phyloP scores from a whole-genome alignment of 176 grass and related monocot genomes.

The Melocanna baccifera region DNA sequence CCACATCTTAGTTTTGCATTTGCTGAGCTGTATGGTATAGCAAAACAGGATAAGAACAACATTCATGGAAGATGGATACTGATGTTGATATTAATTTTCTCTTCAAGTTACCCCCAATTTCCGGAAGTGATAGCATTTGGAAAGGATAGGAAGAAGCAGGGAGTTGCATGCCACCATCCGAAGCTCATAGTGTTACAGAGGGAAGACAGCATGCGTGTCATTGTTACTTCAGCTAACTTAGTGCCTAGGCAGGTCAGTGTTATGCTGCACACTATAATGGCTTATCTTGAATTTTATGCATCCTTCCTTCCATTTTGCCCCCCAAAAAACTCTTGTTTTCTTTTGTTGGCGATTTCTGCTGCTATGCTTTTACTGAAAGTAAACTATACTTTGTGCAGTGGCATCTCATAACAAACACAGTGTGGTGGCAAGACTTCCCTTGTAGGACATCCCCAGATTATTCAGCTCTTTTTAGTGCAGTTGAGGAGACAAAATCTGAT shows the following conservation, averaged over 20 bases:
- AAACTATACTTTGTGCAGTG: constrained; percentile 58
- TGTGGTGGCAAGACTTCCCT: constrained; percentile 93
- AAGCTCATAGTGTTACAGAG: constrained; percentile 83
- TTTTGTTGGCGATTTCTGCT: constrained; percentile 10
- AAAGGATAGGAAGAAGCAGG: constrained; percentile 82
- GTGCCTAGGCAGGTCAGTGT: constrained; percentile 65
- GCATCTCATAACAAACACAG: constrained; percentile 74
- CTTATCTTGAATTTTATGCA: constrained; percentile 19
- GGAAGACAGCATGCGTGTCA: constrained; percentile 57
- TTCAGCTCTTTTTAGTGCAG: constrained; percentile 56
- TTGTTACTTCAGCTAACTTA: constrained; percentile 88
- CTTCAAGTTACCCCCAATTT: constrained; percentile 68
- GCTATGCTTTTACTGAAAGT: constrained; percentile 12
- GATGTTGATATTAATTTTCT: neutral
- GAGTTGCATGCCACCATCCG: constrained; percentile 88
- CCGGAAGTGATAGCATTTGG: constrained; percentile 85
- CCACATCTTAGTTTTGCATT: neutral
- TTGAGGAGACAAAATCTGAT: constrained; percentile 52
- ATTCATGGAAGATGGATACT: constrained; percentile 23
- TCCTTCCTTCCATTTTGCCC: constrained; percentile 20
- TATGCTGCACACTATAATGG: neutral
- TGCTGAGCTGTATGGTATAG: neutral
- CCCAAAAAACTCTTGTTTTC: neutral
- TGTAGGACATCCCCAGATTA: constrained; percentile 49
- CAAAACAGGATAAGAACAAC: neutral